Conservation (phyloP, 305 asterid genomes). For the Stenogyne calaminthoides region DNA sequence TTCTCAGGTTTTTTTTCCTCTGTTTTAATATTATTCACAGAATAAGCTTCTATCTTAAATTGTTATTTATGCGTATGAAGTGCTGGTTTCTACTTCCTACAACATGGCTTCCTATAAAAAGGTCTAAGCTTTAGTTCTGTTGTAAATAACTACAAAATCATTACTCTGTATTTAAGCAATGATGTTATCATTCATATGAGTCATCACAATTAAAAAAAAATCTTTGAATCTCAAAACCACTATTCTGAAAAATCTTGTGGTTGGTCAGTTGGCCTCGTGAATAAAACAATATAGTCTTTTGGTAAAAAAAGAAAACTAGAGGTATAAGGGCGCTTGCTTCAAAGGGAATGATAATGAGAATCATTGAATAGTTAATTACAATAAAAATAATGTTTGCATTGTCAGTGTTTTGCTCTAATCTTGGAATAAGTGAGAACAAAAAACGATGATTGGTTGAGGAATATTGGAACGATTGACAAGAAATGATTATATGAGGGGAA, state of each 20-base stretch:
- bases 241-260: neutral
- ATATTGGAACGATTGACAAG: too few species aligned
- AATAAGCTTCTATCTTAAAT: neutral
- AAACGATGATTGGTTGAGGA: too few species aligned
- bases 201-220: neutral
- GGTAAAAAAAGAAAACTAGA: constrained; percentile 35
- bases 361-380: too few species aligned
- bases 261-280: neutral
- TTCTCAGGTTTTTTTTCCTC: constrained; percentile 49
- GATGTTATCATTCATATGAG: neutral
- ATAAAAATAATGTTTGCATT: too few species aligned
- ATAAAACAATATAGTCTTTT: constrained; percentile 12
- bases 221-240: neutral
- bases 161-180: too few species aligned
- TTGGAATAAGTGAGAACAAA: too few species aligned
- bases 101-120: neutral
- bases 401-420: too few species aligned
- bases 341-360: too few species aligned
- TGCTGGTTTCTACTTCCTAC: neutral
- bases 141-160: too few species aligned
- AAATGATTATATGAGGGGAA: too few species aligned
- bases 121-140: neutral
- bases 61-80: neutral
- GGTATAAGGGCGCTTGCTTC: neutral
- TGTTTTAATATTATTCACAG: neutral